Base-by-base conservation (phyloP, 1,284 basidiomycete species). In the Cutaneotrichosporon arboriforme region DNA sequence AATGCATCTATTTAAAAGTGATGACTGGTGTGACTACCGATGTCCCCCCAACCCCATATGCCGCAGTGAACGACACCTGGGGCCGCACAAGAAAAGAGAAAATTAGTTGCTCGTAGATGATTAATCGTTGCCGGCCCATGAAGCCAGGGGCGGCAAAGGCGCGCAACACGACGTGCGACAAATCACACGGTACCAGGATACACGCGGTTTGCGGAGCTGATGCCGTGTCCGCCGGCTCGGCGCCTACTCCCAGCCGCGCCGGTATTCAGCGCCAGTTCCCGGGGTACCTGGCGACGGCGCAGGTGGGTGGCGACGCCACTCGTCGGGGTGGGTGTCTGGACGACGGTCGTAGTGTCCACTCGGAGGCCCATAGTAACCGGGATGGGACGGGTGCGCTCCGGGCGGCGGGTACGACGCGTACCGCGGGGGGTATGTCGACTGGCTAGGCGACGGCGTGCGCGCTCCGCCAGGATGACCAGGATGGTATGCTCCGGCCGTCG, bases 241-340 rank as follows among this genome's bases (percentile, higher is more conserved):
- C 26, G 26, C 5, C 26, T 31, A 31, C 26, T 31, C 33, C 43
- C 43, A 45, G 20, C 43, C 33, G 12, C 43, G 43, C 34, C 18
- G 43, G 14, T 45, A 45, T 5, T 45, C 43, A 10, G 33, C 17
- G n/a, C 9, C 43, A 21, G 17, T 21, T 17, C 43, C 33, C 8
- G 18, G 33, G 14, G 43, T 18, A 20, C 43, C 33, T 21, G 43
- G 43, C 12, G 43, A 23, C 8, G 46, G 46, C 17, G 23, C 9
- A 22, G 46, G 23, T 20, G 37, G 7, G 22, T 39, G 37, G 5
- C 46, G 36, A 17, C 46, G 46, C 46, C 46, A 48, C 12, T 48
- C 46, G 17, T 48, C 46, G 23, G 36, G 46, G 23, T 38, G 46
- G 10, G 34, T 2, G 34, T 49, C 47, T 17, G 23, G 18, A 18